phyloP scores from a whole-genome alignment of 371 early-diverging fungal species.

The Mucor lusitanicus region DNA sequence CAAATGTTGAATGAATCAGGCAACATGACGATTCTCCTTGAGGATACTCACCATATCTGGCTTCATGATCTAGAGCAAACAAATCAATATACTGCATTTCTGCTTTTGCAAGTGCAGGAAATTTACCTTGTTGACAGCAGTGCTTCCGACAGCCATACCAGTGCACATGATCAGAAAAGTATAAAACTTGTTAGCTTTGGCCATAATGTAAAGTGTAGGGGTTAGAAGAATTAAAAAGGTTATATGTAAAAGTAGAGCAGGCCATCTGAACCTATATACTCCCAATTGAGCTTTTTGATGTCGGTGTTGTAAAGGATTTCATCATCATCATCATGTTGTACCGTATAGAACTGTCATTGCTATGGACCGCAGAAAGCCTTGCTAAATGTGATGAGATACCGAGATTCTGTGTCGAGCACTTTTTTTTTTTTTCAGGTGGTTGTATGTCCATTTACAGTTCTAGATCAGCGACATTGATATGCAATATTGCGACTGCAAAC shows the following conservation, averaged over 20 bases:
- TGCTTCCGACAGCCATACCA: constrained; percentile 53
- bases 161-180: constrained; percentile 41
- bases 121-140: constrained; percentile 45
- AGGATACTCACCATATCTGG: constrained; percentile 34
- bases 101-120: background rate
- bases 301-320: background rate
- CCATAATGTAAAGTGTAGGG: constrained; percentile 28
- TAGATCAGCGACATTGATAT: too few species aligned
- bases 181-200: constrained; percentile 40
- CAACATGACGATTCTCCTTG: background rate
- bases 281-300: background rate
- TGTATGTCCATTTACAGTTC: too few species aligned
- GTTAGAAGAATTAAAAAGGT: background rate
- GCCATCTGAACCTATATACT: background rate
- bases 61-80: constrained; percentile 28
- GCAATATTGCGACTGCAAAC: too few species aligned
- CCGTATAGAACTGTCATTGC: too few species aligned
- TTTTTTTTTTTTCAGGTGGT: too few species aligned
- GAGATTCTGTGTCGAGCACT: too few species aligned
- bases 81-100: background rate
- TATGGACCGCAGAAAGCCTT: too few species aligned
- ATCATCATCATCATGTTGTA: too few species aligned
- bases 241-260: too few species aligned
- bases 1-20: background rate
- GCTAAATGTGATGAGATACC: too few species aligned